Base-by-base conservation (phyloP, 805 yeast species). In the Myxozyma neotropica region DNA sequence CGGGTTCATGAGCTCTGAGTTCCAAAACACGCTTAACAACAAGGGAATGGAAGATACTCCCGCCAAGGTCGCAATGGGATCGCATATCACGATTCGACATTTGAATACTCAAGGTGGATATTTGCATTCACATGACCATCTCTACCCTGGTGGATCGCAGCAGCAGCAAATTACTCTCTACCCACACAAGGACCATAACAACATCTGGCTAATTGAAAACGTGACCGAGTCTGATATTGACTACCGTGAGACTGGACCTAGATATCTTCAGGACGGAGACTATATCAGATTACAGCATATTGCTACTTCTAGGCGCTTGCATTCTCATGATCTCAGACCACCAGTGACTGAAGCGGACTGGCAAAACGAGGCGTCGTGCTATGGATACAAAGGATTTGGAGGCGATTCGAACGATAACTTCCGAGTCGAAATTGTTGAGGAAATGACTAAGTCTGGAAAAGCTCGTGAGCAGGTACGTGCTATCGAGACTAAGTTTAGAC, bases 281-380 rank as follows among this genome's bases (percentile, higher is more conserved):
- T 70, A 77, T 13, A 75, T 93, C 21, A 79, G 87, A 59, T 71
- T 94, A n/a, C 83, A 82, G 75, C 98, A 94, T 72, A 78, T 79
- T 58, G 61, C 68, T 1, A 87, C 97, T 0, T 82, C 85, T 15
- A 83, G 83, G 63, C 82, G 88, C 47, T 74, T 94, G 53, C 85
- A 85, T 64, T 87, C 90, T 23, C 84, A 80, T 64, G 88, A 88
- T 61, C 76, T 81, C 52, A 83, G 92, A 61, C 97, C 98, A 2
- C 97, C 96, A 8, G 82, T 91, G 27, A 82, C 93, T 8, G 96
- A 89, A 70, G 94, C 89, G 69, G 98, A 94, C 57, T 92, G 93
- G 73, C 86, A 91, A 70, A 82, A 81, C 64, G 96, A 91, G 73
- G 96, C 91, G 0, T 81, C 89, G 27, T 84, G 89, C 64, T 77